These are phyloP conservation scores for Mycena crocata DNA, from an alignment of 768 basidiomycete genomes.

Conservation along the genomic window DNA sequence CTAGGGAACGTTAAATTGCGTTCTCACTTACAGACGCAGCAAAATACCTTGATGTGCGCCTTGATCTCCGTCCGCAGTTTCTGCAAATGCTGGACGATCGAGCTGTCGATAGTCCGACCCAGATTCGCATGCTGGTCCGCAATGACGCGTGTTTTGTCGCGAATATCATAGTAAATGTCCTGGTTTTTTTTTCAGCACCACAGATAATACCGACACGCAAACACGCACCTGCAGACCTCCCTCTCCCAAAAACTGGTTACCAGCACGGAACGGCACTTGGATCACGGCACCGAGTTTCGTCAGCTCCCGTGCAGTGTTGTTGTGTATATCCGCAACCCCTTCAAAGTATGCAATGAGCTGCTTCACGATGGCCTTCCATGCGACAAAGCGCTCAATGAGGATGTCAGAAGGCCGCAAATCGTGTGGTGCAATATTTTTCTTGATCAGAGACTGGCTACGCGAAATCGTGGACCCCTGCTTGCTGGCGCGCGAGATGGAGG, in stretches of 20 bases:
- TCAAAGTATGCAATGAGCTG: conserved; percentile 95
- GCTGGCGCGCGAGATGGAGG: conserved; percentile 1
- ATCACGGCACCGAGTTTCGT: conserved; percentile 95
- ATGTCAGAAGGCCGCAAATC: conserved; percentile 95
- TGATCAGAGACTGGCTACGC: conserved; percentile 88
- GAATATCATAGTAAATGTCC: conserved; percentile 54
- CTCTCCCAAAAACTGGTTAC: conserved; percentile 99
- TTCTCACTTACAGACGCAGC: neutral
- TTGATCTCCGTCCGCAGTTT: conserved; percentile 96
- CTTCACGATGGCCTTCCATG: conserved; percentile 97
- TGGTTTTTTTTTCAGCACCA: too few species aligned
- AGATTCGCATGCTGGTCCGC: conserved; percentile 98
- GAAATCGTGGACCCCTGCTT: conserved; percentile 71
- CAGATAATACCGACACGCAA: neutral
- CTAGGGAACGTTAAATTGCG: conserved; percentile 46
- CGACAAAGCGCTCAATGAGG: conserved; percentile 93
- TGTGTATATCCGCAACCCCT: conserved; percentile 87
- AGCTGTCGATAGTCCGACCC: conserved; percentile 94
- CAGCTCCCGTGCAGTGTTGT: conserved; percentile 92
- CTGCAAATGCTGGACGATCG: conserved; percentile 97
- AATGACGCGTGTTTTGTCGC: conserved; percentile 92
- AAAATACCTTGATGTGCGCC: conserved; percentile 90
- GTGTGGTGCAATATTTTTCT: conserved; percentile 87
- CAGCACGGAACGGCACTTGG: conserved; percentile 95
- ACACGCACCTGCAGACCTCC: conserved; percentile 81